Evolutionary conservation across 495 filamentous ascomycete genomes (phyloP).

Genomic region (Hypoxylon lenormandii): DNA sequence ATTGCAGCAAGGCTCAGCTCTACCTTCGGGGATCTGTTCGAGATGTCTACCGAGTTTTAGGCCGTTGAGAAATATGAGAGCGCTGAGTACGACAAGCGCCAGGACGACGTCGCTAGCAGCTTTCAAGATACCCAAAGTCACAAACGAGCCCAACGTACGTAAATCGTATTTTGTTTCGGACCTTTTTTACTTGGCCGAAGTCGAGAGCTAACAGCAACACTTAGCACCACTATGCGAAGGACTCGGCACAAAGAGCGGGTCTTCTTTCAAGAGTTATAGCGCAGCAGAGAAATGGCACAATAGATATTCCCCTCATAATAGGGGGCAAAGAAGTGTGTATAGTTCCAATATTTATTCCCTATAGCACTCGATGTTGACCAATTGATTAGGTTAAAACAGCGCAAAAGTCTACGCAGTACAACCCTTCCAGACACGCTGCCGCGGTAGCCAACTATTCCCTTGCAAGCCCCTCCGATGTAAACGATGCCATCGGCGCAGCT

Average conservation of each 20-base stretch:
- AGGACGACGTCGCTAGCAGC: constrained; percentile 67
- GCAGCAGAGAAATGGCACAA: constrained; percentile 68
- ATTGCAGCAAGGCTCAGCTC: constrained; percentile 27
- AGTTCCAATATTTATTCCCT: neutral
- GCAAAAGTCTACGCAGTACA: constrained; percentile 69
- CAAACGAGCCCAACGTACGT: constrained; percentile 94
- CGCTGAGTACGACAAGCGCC: constrained; percentile 33
- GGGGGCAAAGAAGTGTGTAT: constrained; percentile 77
- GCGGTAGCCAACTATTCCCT: constrained; percentile 81
- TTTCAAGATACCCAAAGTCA: constrained; percentile 87
- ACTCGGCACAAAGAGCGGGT: constrained; percentile 77
- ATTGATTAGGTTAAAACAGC: constrained; percentile 64
- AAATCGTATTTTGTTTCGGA: neutral
- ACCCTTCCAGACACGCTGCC: constrained; percentile 78
- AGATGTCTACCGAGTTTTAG: constrained; percentile 37
- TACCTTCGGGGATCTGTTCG: constrained; percentile 39
- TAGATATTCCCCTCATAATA: constrained; percentile 82
- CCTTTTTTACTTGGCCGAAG: neutral
- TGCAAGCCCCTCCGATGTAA: constrained; percentile 77
- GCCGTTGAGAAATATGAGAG: constrained; percentile 29
- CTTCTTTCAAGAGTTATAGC: constrained; percentile 75
- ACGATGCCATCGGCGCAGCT: constrained; percentile 79
- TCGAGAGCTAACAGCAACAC: constrained; percentile 35
- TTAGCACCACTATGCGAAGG: constrained; percentile 88
- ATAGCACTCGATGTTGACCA: constrained; percentile 1